phyloP scores from a whole-genome alignment of 257 asterid genomes.

The Solanum bukasovii region DNA sequence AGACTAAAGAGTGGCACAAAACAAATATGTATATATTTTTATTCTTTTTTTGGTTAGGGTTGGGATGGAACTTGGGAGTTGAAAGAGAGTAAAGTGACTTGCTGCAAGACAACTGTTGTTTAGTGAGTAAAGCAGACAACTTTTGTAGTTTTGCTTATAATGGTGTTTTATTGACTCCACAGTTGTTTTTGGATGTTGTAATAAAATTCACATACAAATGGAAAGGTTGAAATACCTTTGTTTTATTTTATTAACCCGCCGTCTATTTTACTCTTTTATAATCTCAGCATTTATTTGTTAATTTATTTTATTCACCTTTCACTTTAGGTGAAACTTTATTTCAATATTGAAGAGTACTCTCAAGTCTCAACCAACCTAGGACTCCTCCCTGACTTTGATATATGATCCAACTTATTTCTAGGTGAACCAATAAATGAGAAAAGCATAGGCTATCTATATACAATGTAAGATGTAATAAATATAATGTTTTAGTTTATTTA shows the following conservation, averaged over 20 bases:
- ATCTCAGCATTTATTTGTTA: background rate
- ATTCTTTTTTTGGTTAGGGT: background rate
- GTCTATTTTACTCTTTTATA: background rate
- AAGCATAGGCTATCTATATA: background rate
- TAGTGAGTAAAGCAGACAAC: background rate
- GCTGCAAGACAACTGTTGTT: background rate
- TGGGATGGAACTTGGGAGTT: background rate
- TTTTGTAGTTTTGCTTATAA: background rate
- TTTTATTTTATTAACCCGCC: background rate
- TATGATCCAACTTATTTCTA: slow-evolving; percentile 28
- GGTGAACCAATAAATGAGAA: slow-evolving; percentile 22
- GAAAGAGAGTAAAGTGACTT: background rate
- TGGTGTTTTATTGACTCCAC: background rate
- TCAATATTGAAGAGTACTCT: slow-evolving; percentile 14
- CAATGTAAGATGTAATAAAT: background rate
- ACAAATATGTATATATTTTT: background rate
- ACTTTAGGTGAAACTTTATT: background rate
- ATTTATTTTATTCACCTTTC: background rate
- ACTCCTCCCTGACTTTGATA: slow-evolving; percentile 14
- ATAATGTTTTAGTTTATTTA: background rate
- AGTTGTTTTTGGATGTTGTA: background rate
- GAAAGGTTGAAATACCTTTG: background rate
- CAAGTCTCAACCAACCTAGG: slow-evolving; percentile 31
- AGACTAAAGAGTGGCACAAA: slow-evolving; percentile 23
- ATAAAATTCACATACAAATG: background rate